phyloP scores from a whole-genome alignment of 192 early-diverging fungal genomes.

The Hyaloraphidium curvatum region DNA sequence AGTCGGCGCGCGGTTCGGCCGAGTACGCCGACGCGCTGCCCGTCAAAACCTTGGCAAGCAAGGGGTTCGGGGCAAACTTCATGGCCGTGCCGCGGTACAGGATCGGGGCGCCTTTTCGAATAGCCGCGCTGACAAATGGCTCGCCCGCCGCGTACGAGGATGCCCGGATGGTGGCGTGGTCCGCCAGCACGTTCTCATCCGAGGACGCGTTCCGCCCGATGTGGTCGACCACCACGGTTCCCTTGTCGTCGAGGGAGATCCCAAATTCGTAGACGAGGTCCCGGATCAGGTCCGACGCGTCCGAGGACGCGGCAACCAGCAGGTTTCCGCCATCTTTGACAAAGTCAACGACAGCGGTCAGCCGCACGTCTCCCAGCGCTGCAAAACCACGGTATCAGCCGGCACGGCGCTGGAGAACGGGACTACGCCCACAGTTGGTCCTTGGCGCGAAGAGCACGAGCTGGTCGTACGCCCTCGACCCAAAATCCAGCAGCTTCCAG shows the following conservation, averaged over 20 bases:
- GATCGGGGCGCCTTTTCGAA: slow-evolving; percentile 17
- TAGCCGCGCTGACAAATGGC: slow-evolving; percentile 17
- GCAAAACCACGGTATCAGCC: not conserved
- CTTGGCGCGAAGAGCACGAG: slow-evolving; percentile 62
- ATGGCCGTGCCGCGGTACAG: slow-evolving; percentile 67
- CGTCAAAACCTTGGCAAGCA: slow-evolving; percentile 34
- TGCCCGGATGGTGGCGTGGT: slow-evolving; percentile 36
- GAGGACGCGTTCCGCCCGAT: slow-evolving; percentile 28
- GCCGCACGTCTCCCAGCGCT: not conserved
- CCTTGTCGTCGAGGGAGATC: slow-evolving; percentile 57
- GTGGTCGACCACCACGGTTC: slow-evolving; percentile 52
- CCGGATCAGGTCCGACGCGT: slow-evolving; percentile 43
- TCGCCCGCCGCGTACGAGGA: slow-evolving; percentile 18
- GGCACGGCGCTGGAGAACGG: not conserved
- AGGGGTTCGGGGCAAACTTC: slow-evolving; percentile 35
- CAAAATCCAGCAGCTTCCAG: slow-evolving; percentile 32
- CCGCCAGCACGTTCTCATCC: slow-evolving; percentile 16
- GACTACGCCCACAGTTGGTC: slow-evolving; percentile 27
- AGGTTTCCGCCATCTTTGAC: slow-evolving; percentile 83
- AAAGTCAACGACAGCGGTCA: slow-evolving; percentile 48
- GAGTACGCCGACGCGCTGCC: slow-evolving; percentile 46
- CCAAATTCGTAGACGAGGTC: slow-evolving; percentile 81
- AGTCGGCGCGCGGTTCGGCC: slow-evolving; percentile 22
- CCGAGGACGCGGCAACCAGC: slow-evolving; percentile 43
- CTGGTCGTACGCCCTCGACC: slow-evolving; percentile 55